Evolutionary conservation across 257 asterid genomes (phyloP).

Genomic region (Gentiana straminea): DNA sequence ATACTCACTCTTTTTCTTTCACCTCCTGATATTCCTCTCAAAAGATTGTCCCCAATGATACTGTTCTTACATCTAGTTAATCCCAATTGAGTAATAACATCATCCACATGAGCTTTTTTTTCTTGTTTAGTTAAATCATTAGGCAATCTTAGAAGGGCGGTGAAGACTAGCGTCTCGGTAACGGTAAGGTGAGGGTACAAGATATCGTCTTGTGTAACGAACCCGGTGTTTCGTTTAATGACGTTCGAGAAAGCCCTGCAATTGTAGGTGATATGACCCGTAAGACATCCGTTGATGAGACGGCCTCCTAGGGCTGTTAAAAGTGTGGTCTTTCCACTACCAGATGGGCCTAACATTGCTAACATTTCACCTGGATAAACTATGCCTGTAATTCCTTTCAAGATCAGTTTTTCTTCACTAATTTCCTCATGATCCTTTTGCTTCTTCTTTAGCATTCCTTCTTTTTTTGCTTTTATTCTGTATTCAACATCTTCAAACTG

Average conservation of each 20-base stretch:
- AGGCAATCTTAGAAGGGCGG: slow-evolving; percentile 63
- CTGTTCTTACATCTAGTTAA: slow-evolving; percentile 49
- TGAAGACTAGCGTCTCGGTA: slow-evolving; percentile 56
- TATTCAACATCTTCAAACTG: slow-evolving; percentile 79
- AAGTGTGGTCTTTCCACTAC: slow-evolving; percentile 87
- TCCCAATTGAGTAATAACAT: slow-evolving; percentile 47
- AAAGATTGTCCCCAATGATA: slow-evolving; percentile 46
- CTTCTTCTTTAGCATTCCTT: slow-evolving; percentile 27
- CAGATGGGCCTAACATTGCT: slow-evolving; percentile 94
- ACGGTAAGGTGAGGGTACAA: slow-evolving; percentile 77
- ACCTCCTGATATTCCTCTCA: slow-evolving; percentile 81
- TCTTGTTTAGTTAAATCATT: slow-evolving; percentile 29
- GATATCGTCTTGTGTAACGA: slow-evolving; percentile 79
- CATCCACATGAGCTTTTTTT: slow-evolving; percentile 55
- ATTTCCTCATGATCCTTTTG: slow-evolving; percentile 12
- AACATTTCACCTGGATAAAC: slow-evolving; percentile 71
- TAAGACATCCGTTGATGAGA: slow-evolving; percentile 38
- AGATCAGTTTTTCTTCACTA: slow-evolving; percentile 6
- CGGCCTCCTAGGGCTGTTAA: slow-evolving; percentile 64
- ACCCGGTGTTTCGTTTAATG: slow-evolving; percentile 47
- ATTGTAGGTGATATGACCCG: slow-evolving; percentile 57
- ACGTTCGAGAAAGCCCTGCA: slow-evolving; percentile 40
- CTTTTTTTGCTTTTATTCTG: slow-evolving; percentile 24
- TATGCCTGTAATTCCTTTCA: slow-evolving; percentile 46
- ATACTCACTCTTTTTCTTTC: slow-evolving; percentile 78